Conservation (phyloP, 2,329 filamentous ascomycete genomes). For the Paracoccidioides brasiliensis region DNA sequence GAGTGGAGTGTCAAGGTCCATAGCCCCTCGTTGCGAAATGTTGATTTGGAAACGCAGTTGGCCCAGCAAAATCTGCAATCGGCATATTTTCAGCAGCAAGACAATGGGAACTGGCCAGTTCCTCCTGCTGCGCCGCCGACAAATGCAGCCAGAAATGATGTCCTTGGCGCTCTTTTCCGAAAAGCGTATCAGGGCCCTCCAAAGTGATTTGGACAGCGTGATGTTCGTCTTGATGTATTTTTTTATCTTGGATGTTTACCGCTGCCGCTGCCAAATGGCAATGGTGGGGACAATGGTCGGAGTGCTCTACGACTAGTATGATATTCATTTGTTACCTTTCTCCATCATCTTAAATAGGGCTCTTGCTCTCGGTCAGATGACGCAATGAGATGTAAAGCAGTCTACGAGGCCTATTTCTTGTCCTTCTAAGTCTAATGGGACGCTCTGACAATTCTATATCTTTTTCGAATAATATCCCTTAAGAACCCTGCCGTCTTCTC, state of each 20-base stretch:
- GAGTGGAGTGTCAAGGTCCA: constrained; percentile 39
- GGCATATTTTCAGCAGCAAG: not conserved
- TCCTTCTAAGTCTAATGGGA: constrained; percentile 2
- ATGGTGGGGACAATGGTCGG: not conserved
- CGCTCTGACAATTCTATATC: not conserved
- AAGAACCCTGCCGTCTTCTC: constrained; percentile 39
- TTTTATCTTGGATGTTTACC: not conserved
- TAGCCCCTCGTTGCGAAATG: constrained; percentile 15
- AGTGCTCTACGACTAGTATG: not conserved
- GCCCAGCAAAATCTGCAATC: not conserved
- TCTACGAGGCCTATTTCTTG: not conserved
- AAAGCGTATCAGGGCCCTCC: constrained; percentile 22
- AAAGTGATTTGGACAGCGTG: constrained; percentile 9
- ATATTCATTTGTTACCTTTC: not conserved
- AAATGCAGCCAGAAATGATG: constrained; percentile 16
- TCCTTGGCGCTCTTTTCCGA: constrained; percentile 32
- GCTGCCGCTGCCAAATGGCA: not conserved
- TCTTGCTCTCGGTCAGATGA: not conserved
- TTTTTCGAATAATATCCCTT: constrained; percentile 24
- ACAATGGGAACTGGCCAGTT: not conserved
- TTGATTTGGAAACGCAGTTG: constrained; percentile 10
- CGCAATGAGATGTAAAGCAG: constrained; percentile 5
- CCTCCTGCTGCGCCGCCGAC: not conserved
- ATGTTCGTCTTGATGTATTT: too few species aligned
- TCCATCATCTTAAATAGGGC: not conserved